Evolutionary conservation across 192 early-diverging fungal species (phyloP), one percentile per base, ranked within the genome.

Genomic region (Allomyces macrogynus): DNA sequence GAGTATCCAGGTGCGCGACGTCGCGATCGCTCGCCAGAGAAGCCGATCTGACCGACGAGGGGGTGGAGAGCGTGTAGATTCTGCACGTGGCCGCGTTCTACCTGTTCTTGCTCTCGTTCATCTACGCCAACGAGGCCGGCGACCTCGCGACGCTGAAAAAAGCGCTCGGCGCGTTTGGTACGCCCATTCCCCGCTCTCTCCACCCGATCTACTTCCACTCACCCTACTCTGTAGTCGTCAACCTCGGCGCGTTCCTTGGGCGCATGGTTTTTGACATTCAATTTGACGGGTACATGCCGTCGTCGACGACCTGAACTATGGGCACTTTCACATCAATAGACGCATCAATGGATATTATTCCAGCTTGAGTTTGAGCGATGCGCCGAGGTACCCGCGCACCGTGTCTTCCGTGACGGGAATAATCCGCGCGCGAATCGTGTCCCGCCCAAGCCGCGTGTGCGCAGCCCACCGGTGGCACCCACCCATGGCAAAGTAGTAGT

Each of bases 121-220:
- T 69, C 22, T 69, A 69, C 62, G 63, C 68, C 22, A 69, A 69
- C 61, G 68, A 69, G 44, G 54, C 68, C 23, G 26, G 60, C 49
- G 65, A 69, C 43, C 26, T 44, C 16, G 8, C 12, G 16, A 63
- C 32, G 1, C 49, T 69, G 20, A 44, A 64, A 20, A 40, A 25
- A 8, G 54, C 64, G n/a, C 10, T 61, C 9, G 27, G 43, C 4
- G 68, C 60, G 24, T 60, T 60, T 24, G 64, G 68, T 69, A 54
- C 43, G 12, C 9, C 11, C 20, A 3, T 16, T 18, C 43, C 23
- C 18, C 7, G 32, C 32, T 7, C 32, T 3, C 32, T 3, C 32
- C 32, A 40, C 32, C 32, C 32, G 32, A 7, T 7, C 20, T 5
- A 4, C 9, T 57, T 5, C 16, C 20, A 3, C 16, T 57, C 49